Conservation (phyloP, 1,284 basidiomycete species). For the Schizophyllum commune region DNA sequence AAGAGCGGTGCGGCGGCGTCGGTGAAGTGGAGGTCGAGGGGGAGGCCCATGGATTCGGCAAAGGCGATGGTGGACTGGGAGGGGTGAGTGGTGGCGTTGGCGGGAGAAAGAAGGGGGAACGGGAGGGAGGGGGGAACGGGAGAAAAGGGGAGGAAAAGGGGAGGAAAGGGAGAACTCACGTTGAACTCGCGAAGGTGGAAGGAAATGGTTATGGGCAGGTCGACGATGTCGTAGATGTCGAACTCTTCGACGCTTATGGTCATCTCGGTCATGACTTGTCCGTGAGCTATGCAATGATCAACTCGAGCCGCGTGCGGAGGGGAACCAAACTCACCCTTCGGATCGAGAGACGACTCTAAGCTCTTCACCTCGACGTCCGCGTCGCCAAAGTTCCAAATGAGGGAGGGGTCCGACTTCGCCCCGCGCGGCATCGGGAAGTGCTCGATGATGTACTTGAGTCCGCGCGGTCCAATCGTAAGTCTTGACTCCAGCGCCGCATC, state of each 20-base stretch:
- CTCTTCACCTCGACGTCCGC: conserved; percentile 61
- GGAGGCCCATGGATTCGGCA: conserved; percentile 57
- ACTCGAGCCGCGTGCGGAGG: background rate
- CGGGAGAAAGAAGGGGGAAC: no score
- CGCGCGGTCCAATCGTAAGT: conserved; percentile 60
- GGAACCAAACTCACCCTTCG: conserved; percentile 39
- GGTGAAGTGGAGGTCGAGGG: conserved; percentile 67
- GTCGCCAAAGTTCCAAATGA: conserved; percentile 68
- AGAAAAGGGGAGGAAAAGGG: no score
- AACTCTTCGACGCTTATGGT: conserved; percentile 70
- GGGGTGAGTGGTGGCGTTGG: background rate
- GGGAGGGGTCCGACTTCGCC: conserved; percentile 60
- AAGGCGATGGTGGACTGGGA: conserved; percentile 66
- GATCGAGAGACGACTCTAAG: conserved; percentile 55
- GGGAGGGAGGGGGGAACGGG: no score
- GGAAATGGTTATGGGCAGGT: conserved; percentile 54
- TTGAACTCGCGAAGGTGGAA: conserved; percentile 80
- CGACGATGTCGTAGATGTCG: conserved; percentile 59
- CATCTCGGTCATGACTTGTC: conserved; percentile 62
- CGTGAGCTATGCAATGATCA: conserved; percentile 23
- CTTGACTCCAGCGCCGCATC: conserved; percentile 50
- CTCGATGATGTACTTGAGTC: conserved; percentile 70
- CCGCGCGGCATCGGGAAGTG: conserved; percentile 63
- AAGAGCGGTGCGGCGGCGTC: conserved; percentile 64
- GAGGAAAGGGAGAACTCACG: no score